phyloP scores from a whole-genome alignment of 1,284 basidiomycete genomes.

The Cryptococcus maquisensis region DNA sequence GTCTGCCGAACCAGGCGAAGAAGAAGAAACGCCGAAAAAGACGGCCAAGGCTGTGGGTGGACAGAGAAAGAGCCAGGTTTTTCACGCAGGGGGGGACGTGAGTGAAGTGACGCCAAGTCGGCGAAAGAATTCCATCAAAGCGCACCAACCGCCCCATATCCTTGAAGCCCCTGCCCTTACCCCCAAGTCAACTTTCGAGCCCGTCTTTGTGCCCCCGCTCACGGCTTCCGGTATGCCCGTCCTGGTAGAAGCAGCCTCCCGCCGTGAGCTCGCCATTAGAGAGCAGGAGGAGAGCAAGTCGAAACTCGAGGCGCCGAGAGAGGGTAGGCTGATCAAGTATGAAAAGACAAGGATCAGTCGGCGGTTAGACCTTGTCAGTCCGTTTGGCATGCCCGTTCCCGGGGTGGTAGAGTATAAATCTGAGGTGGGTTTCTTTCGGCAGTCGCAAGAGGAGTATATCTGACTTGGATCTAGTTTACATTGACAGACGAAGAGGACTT shows the following conservation, averaged over 20 bases:
- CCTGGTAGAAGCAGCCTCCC: conserved; percentile 11
- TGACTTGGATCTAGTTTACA: conserved; percentile 15
- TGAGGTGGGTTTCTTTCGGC: conserved; percentile 11
- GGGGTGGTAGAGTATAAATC: conserved; percentile 19
- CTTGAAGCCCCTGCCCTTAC: neutral
- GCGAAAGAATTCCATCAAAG: neutral
- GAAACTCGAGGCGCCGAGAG: neutral
- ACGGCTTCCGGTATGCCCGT: conserved; percentile 5
- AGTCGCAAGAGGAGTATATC: neutral
- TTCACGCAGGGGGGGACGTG: neutral
- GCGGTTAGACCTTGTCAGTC: conserved; percentile 6
- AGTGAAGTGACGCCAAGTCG: too few relatives aligned
- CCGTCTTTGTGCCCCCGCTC: neutral
- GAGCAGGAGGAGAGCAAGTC: conserved; percentile 4
- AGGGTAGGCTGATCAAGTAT: conserved; percentile 5
- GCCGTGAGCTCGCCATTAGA: conserved; percentile 7
- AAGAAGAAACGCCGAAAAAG: neutral
- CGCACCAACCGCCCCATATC: neutral
- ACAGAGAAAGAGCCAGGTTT: neutral
- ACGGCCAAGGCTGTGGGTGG: neutral
- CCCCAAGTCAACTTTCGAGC: neutral
- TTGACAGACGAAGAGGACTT: conserved; percentile 26
- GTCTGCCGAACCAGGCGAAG: neutral
- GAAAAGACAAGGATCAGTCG: conserved; percentile 16
- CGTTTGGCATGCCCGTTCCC: conserved; percentile 24